Evolutionary conservation across 257 asterid genomes (phyloP).

Genomic region (Solanum habrochaites): DNA sequence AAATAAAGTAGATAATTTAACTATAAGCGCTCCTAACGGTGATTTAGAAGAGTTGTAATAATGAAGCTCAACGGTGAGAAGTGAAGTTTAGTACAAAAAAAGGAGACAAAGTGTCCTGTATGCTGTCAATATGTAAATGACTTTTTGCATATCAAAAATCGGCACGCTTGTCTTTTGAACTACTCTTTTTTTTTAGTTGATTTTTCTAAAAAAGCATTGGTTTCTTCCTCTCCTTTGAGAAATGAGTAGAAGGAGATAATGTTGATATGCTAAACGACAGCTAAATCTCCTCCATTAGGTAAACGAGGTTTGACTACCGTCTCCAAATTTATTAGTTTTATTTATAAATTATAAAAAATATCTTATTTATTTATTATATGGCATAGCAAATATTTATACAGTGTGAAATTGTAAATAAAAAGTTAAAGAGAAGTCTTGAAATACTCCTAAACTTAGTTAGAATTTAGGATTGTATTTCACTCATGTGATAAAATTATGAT

Average conservation of each 20-base stretch:
- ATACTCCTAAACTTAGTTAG: too few species aligned
- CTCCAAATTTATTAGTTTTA: neutral
- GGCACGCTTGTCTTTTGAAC: neutral
- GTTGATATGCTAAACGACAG: neutral
- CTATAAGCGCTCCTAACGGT: neutral
- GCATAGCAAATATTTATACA: neutral
- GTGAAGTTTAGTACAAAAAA: neutral
- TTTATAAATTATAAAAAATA: accelerated
- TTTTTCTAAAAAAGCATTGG: neutral
- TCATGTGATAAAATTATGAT: accelerated
- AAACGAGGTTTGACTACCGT: neutral
- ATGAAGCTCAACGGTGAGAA: neutral
- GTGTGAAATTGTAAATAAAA: accelerated
- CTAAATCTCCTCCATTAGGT: neutral
- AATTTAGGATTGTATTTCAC: too few species aligned
- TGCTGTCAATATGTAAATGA: neutral
- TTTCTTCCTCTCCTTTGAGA: neutral
- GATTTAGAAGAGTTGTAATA: neutral
- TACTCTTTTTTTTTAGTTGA: neutral
- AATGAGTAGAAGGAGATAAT: neutral
- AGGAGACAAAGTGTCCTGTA: neutral
- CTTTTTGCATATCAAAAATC: neutral
- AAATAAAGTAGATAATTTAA: neutral
- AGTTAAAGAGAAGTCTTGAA: accelerated
- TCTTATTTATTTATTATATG: accelerated